Conservation (phyloP, 1,284 basidiomycete genomes). For the Polyporus tsugae region DNA sequence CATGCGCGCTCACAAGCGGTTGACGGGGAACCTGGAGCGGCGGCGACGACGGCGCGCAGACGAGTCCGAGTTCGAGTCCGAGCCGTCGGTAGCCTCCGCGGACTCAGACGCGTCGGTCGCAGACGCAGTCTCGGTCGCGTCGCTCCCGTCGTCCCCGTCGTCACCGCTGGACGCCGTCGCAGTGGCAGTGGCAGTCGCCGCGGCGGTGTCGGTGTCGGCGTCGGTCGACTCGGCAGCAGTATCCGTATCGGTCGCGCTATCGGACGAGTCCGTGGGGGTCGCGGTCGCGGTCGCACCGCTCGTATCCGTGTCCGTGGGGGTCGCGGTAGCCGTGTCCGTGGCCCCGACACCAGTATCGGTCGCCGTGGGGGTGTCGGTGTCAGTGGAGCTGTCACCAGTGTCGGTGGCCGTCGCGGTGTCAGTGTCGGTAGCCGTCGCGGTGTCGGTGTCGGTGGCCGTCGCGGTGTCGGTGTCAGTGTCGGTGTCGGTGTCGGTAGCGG, state of each 20-base stretch:
- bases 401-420: neutral
- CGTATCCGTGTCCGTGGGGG: conserved; percentile 12
- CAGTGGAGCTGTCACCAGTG: neutral
- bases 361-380: neutral
- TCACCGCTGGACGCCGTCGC: conserved; percentile 6
- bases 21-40: conserved; percentile 3
- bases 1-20: conserved; percentile 4
- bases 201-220: conserved; percentile 19
- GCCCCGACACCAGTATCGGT: neutral
- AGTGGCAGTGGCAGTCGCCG: conserved; percentile 16
- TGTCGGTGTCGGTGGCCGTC: conserved; percentile 6
- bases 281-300: conserved; percentile 7
- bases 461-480: neutral
- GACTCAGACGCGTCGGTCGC: conserved; percentile 11
- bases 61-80: conserved; percentile 14
- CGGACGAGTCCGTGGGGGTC: conserved; percentile 4
- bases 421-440: conserved; percentile 3
- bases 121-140: conserved; percentile 6
- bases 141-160: conserved; percentile 13
- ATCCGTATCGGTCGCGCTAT: conserved; percentile 9
- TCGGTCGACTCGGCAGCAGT: conserved; percentile 13
- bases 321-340: conserved; percentile 8
- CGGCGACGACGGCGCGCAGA: conserved; percentile 9
- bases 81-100: conserved; percentile 2
- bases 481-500: neutral